Conservation (phyloP, 1,284 basidiomycete species). For the Tilletia indica region DNA sequence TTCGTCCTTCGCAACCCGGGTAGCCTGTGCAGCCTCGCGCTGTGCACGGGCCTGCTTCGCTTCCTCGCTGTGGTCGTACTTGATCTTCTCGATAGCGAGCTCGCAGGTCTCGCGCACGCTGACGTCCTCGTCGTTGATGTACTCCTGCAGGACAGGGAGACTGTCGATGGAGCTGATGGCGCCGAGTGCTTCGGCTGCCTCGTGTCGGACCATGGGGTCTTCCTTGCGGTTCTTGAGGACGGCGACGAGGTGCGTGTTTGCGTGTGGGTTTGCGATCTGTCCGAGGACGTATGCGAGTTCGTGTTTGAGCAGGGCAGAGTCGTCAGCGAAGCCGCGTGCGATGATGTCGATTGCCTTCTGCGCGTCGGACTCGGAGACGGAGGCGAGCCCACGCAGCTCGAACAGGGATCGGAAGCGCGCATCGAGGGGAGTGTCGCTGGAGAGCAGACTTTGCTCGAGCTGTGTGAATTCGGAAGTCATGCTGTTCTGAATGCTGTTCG, state of each 20-base stretch:
- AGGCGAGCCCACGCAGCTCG: slow-evolving; percentile 77
- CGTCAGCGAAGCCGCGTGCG: slow-evolving; percentile 78
- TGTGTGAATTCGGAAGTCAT: not conserved
- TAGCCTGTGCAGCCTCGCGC: slow-evolving; percentile 25
- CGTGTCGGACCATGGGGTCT: slow-evolving; percentile 97
- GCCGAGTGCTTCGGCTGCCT: slow-evolving; percentile 97
- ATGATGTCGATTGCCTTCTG: slow-evolving; percentile 74
- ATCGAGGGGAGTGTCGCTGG: slow-evolving; percentile 74
- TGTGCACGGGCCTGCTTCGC: slow-evolving; percentile 54
- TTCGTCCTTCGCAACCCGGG: slow-evolving; percentile 25
- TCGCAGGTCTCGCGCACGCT: slow-evolving; percentile 95
- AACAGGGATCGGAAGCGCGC: slow-evolving; percentile 89
- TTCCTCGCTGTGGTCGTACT: slow-evolving; percentile 71
- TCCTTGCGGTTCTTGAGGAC: slow-evolving; percentile 68
- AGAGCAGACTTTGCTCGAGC: slow-evolving; percentile 26
- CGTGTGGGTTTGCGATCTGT: slow-evolving; percentile 74
- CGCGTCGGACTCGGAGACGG: slow-evolving; percentile 37
- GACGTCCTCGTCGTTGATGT: slow-evolving; percentile 71
- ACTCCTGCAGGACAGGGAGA: slow-evolving; percentile 71
- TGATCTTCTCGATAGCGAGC: slow-evolving; percentile 90
- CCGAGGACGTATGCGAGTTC: slow-evolving; percentile 96
- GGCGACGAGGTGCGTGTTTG: slow-evolving; percentile 74
- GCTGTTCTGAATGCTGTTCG: not conserved
- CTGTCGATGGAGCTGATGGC: slow-evolving; percentile 76
- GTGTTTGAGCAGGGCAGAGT: slow-evolving; percentile 89